Evolutionary conservation across 2,329 filamentous ascomycete genomes (phyloP).

Genomic region (Colletotrichum acutatum): DNA sequence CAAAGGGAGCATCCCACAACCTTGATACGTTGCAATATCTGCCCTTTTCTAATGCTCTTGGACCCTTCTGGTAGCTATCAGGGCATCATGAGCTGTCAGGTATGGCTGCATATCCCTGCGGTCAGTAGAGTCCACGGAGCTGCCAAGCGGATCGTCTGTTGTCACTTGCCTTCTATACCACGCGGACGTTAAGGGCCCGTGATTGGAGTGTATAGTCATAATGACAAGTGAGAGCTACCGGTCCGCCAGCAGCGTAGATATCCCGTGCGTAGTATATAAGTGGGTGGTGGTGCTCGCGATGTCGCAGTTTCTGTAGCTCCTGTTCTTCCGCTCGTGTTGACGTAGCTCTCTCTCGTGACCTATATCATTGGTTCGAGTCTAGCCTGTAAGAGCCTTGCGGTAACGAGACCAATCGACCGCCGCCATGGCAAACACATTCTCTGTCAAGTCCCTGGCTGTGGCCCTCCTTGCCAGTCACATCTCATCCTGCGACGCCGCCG

Average conservation of each 20-base stretch:
- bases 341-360: not conserved
- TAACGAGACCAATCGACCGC: not conserved
- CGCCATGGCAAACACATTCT: constrained; percentile 10
- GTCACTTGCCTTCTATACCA: constrained; percentile 18
- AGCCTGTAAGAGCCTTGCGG: not conserved
- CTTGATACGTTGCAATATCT: constrained; percentile 26
- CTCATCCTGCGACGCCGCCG: constrained; percentile 17
- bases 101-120: not conserved
- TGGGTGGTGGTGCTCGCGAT: not conserved
- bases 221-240: not conserved
- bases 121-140: not conserved
- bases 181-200: not conserved
- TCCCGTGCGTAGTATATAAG: not conserved
- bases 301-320: not conserved
- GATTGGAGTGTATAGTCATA: not conserved
- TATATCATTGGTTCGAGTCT: not conserved
- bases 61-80: not conserved
- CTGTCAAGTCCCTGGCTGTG: constrained; percentile 18
- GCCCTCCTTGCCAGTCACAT: constrained; percentile 23
- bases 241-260: not conserved
- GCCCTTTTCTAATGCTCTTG: not conserved
- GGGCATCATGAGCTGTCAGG: not conserved
- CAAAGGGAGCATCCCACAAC: constrained; percentile 14
- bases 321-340: not conserved
- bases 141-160: constrained; percentile 11